Percentiles rank a stretch among this genome's conserved stretches.
phyloP scores from a whole-genome alignment of 192 early-diverging fungal genomes.

The Coemansia sp. region DNA sequence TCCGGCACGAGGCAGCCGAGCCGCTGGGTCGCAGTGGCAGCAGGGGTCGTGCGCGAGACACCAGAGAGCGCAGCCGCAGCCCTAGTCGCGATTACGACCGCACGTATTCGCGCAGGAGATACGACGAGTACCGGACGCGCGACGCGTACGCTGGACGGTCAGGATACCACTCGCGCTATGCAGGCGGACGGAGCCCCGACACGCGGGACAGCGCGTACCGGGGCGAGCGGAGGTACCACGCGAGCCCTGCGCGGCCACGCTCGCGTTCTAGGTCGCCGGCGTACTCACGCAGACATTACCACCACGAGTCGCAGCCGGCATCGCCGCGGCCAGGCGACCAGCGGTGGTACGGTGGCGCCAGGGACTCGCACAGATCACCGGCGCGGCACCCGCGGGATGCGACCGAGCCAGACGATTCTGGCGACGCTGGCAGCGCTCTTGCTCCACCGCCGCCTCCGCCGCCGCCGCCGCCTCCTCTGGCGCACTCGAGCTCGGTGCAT shows the following conservation, averaged over 20 bases:
- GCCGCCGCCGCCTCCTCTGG: conserved; percentile 27
- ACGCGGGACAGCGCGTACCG: conserved; percentile 24
- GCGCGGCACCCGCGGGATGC: neutral
- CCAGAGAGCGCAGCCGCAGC: conserved; percentile 22
- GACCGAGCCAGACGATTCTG: neutral
- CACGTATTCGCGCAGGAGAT: conserved; percentile 22
- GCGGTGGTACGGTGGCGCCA: conserved; percentile 15
- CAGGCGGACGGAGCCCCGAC: conserved; percentile 34
- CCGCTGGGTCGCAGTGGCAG: conserved; percentile 13
- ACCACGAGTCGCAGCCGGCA: conserved; percentile 23
- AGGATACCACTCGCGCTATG: conserved; percentile 24
- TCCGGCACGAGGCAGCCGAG: neutral
- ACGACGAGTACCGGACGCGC: conserved; percentile 28
- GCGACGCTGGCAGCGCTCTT: neutral
- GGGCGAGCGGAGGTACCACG: conserved; percentile 31
- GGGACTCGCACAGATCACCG: conserved; percentile 10
- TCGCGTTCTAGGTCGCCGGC: conserved; percentile 30
- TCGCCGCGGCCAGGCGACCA: conserved; percentile 28
- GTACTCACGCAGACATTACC: neutral
- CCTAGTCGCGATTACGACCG: neutral
- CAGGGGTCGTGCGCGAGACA: conserved; percentile 4
- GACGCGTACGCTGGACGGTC: conserved; percentile 22
- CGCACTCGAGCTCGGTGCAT: conserved; percentile 11
- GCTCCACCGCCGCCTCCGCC: conserved; percentile 15
- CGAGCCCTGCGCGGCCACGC: conserved; percentile 4